phyloP scores from a whole-genome alignment of 306 rosid species.

The Dryas alaskensis region DNA sequence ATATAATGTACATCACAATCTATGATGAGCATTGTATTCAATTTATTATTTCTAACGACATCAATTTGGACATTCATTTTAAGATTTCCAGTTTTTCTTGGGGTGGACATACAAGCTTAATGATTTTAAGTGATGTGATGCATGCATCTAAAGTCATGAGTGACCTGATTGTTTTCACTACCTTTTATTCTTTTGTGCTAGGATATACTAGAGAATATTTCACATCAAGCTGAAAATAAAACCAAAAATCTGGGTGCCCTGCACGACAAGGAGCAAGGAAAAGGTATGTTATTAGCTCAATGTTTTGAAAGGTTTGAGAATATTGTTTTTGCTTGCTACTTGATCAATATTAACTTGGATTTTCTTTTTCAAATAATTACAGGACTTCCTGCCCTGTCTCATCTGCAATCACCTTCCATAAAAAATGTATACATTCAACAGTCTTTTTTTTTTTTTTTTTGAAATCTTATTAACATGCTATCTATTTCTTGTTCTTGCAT shows the following conservation, averaged over 20 bases:
- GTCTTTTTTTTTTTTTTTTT: slow-evolving; percentile 16
- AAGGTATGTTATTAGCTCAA: slow-evolving; percentile 36
- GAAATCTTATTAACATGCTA: slow-evolving; percentile 20
- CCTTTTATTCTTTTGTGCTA: slow-evolving; percentile 39
- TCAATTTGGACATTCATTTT: background rate
- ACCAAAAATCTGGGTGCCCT: slow-evolving; percentile 18
- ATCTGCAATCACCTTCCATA: slow-evolving; percentile 37
- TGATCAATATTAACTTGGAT: background rate
- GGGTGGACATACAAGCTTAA: background rate
- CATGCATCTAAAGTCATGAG: slow-evolving; percentile 11
- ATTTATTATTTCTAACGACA: background rate
- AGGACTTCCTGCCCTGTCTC: slow-evolving; percentile 49
- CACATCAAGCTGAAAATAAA: slow-evolving; percentile 43
- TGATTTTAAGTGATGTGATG: slow-evolving; percentile 10
- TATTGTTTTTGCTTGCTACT: slow-evolving; percentile 12
- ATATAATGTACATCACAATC: background rate
- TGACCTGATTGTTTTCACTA: slow-evolving; percentile 25
- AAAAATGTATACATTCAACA: slow-evolving; percentile 49
- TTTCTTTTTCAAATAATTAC: slow-evolving; percentile 29
- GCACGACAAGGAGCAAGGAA: slow-evolving; percentile 33
- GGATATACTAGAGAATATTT: slow-evolving; percentile 54
- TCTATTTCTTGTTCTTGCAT: background rate
- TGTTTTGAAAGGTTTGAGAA: slow-evolving; percentile 8
- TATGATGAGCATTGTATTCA: background rate
- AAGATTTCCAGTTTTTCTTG: background rate